Percentiles rank a stretch among this genome's conserved stretches.
These are phyloP conservation scores for Volutella citrinella DNA, from an alignment of 2,329 filamentous ascomycete genomes.

Conservation along the genomic window DNA sequence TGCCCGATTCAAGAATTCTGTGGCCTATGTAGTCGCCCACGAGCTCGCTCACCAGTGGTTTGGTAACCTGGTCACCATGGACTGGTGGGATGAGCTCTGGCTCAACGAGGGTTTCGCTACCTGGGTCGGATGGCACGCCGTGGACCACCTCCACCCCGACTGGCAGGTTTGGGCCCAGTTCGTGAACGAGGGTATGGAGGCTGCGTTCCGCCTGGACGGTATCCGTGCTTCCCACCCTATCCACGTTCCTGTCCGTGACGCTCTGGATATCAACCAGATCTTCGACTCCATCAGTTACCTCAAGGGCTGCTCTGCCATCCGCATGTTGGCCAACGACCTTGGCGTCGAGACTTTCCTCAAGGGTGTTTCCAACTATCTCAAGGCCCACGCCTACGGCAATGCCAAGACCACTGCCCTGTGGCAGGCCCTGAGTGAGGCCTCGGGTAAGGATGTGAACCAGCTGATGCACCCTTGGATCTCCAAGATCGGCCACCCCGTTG, in stretches of 20 bases:
- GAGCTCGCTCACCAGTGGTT: conserved; percentile 98
- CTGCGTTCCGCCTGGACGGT: conserved; percentile 84
- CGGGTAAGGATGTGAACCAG: conserved; percentile 77
- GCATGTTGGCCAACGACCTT: conserved; percentile 91
- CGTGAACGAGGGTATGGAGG: conserved; percentile 90
- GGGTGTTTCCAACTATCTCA: conserved; percentile 87
- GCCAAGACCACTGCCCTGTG: conserved; percentile 91
- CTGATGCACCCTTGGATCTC: conserved; percentile 96
- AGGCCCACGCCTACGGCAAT: conserved; percentile 82
- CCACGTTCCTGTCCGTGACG: conserved; percentile 90
- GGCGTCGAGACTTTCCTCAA: conserved; percentile 85
- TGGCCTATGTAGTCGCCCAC: conserved; percentile 97
- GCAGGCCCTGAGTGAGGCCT: conserved; percentile 82
- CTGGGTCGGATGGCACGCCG: conserved; percentile 94
- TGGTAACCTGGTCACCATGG: conserved; percentile 92
- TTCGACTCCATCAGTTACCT: conserved; percentile 96
- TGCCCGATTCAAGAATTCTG: conserved; percentile 83
- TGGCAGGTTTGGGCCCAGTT: conserved; percentile 99
- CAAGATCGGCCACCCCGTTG: conserved; percentile 89
- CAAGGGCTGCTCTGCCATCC: conserved; percentile 93
- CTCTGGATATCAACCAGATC: conserved; percentile 94
- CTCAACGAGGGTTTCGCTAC: conserved; percentile 96
- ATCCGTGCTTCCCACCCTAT: conserved; percentile 93
- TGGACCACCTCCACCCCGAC: conserved; percentile 89
- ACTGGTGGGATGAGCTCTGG: conserved; percentile 95